Base-by-base conservation (phyloP, 2,329 filamentous ascomycete genomes). In the Nemania bipapillata region DNA sequence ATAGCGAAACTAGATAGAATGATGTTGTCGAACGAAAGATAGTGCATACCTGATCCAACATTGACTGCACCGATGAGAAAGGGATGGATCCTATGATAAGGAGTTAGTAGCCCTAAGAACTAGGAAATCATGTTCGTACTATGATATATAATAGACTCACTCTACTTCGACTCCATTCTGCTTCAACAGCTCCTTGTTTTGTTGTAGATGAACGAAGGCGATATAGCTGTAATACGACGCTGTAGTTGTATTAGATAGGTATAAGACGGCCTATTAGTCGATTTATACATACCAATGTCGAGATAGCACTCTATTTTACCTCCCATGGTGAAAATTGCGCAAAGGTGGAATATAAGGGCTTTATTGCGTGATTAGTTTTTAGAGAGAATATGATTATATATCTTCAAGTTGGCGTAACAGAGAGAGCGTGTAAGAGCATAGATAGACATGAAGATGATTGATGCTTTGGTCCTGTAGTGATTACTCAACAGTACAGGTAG, bases 21-120 rank as follows among this genome's bases (percentile, higher is more conserved):
- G 30, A 17, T 4, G 6, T 22, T 24, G 24, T 28, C 1, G n/a
- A n/a, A n/a, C n/a, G n/a, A n/a, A n/a, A n/a, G n/a, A n/a, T n/a
- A n/a, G n/a, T n/a, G n/a, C 8, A 47, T 47, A 89, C 87, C 87
- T 52, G 86, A 86, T 22, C 82, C 84, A 40, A 83, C 81, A 76
- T 90, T 91, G 75, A 92, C 87, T 53, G 85, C 90, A 28, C 88
- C 89, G 15, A 95, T 83, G 75, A 94, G 90, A 59, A 94, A 84
- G 15, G 92, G 92, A 71, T 91, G 85, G 73, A 92, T 87, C 58
- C 90, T 92, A 70, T 30, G 20, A 4, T 50, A 24, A 40, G 15
- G 32, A 52, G 40, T 45, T 30, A 37, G 28, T 24, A 12, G 12
- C 9, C 32, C 8, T 40, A 15, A 12, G 12, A 6, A 52, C 9